phyloP scores from a whole-genome alignment of 345 rosid species.

The Erysimum cheiranthoides region DNA sequence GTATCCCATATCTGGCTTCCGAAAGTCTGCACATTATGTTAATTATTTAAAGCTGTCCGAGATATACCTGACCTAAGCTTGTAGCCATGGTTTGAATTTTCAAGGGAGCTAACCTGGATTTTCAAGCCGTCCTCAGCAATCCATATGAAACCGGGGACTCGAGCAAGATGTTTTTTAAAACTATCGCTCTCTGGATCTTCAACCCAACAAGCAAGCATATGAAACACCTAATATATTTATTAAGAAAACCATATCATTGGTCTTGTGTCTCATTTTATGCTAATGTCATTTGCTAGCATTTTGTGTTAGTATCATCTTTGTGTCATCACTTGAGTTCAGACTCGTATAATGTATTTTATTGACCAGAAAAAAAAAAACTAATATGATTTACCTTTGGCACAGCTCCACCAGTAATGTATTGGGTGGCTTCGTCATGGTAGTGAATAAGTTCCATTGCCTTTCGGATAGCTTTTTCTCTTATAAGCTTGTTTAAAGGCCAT shows the following conservation, averaged over 20 bases:
- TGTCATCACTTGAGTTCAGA: too few relatives aligned
- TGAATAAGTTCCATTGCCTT: slow-evolving; percentile 50
- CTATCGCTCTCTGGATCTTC: slow-evolving; percentile 59
- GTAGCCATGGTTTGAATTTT: too few relatives aligned
- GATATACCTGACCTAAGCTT: too few relatives aligned
- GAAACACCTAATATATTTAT: slow-evolving; percentile 38
- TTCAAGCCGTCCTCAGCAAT: slow-evolving; percentile 61
- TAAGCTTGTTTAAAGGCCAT: slow-evolving; percentile 49
- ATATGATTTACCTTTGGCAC: slow-evolving; percentile 51
- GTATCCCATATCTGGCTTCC: slow-evolving; percentile 58
- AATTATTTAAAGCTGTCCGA: neutral
- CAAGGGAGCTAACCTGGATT: too few relatives aligned
- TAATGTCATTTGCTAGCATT: too few relatives aligned
- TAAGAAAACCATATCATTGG: neutral
- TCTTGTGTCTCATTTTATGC: too few relatives aligned
- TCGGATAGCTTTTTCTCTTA: slow-evolving; percentile 45
- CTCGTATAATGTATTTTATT: too few relatives aligned
- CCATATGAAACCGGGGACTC: slow-evolving; percentile 51
- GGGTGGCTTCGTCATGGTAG: slow-evolving; percentile 50
- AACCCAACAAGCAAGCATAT: slow-evolving; percentile 68
- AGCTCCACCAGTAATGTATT: slow-evolving; percentile 49
- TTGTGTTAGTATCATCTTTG: too few relatives aligned
- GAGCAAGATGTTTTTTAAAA: slow-evolving; percentile 52
- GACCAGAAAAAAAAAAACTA: too few relatives aligned
- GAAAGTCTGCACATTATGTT: slow-evolving; percentile 35